Evolutionary conservation across 1,139 yeast genomes (phyloP).

Genomic region (Candida gigantensis): DNA sequence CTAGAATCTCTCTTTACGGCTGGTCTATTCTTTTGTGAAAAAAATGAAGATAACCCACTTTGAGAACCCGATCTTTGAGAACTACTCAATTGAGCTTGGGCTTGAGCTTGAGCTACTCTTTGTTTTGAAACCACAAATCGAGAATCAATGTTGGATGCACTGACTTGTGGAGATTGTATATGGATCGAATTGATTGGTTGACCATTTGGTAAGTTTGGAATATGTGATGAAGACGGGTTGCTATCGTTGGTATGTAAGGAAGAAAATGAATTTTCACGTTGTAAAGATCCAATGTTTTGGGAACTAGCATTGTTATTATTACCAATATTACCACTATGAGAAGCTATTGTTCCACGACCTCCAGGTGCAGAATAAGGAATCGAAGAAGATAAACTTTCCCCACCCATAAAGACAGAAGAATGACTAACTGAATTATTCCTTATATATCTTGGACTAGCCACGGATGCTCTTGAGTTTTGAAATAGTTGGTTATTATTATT

Average conservation of each 20-base stretch:
- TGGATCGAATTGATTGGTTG: slow-evolving; percentile 61
- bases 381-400: slow-evolving; percentile 56
- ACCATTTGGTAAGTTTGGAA: slow-evolving; percentile 52
- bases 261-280: slow-evolving; percentile 13
- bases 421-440: slow-evolving; percentile 48
- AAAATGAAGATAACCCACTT: slow-evolving; percentile 52
- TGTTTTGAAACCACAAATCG: slow-evolving; percentile 74
- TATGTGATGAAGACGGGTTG: slow-evolving; percentile 21
- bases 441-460: slow-evolving; percentile 42
- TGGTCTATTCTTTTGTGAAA: slow-evolving; percentile 32
- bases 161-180: slow-evolving; percentile 68
- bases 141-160: slow-evolving; percentile 59
- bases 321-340: slow-evolving; percentile 12
- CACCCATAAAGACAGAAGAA: slow-evolving; percentile 39
- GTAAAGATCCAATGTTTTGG: slow-evolving; percentile 3
- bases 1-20: slow-evolving; percentile 31
- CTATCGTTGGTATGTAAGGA: slow-evolving; percentile 15
- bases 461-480: slow-evolving; percentile 12
- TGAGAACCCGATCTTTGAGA: slow-evolving; percentile 45
- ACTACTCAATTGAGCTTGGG: slow-evolving; percentile 29
- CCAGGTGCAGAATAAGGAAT: slow-evolving; percentile 79
- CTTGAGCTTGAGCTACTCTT: slow-evolving; percentile 60
- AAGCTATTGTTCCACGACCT: slow-evolving; percentile 30
- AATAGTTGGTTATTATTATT: slow-evolving; percentile 14
- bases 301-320: slow-evolving; percentile 5